These are phyloP conservation scores for Hyaloraphidium curvatum DNA, from an alignment of 192 early-diverging fungal species.

Conservation along the genomic window DNA sequence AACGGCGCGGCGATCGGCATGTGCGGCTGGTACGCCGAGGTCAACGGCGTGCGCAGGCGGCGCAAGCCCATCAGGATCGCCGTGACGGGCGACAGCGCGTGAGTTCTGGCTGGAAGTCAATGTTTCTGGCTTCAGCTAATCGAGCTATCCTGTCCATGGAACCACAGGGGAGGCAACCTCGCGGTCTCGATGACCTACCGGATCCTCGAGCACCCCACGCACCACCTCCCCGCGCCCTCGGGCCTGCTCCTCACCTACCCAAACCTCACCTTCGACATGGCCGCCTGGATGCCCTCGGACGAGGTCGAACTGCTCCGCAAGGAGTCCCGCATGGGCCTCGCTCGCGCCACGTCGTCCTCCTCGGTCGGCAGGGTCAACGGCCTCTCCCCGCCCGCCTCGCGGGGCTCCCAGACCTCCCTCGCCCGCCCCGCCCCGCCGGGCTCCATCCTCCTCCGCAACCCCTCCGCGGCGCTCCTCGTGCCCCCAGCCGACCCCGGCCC, in stretches of 20 bases:
- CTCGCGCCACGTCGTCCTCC: constrained; percentile 12
- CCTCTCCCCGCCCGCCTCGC: too few species aligned
- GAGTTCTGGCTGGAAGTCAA: constrained; percentile 16
- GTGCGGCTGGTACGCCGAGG: constrained; percentile 23
- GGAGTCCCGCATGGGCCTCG: constrained; percentile 24
- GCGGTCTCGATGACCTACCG: background rate
- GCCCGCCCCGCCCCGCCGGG: background rate
- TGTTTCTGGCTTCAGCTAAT: background rate
- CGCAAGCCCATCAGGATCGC: constrained; percentile 44
- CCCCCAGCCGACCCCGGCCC: background rate
- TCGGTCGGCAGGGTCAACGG: too few species aligned
- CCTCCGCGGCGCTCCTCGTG: background rate
- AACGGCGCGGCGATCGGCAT: constrained; percentile 64
- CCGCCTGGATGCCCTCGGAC: constrained; percentile 69
- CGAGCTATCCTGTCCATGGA: background rate
- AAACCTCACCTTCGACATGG: constrained; percentile 73
- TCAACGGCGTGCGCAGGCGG: background rate
- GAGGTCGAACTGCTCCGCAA: constrained; percentile 37
- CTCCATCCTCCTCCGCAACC: background rate
- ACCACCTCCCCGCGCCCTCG: constrained; percentile 36
- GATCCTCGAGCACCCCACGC: background rate
- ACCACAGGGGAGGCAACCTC: background rate
- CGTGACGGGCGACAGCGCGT: constrained; percentile 84
- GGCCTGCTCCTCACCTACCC: constrained; percentile 79
- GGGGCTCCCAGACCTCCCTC: background rate